Evolutionary conservation across 305 asterid genomes (phyloP).

Genomic region (Fraxinus floribunda): DNA sequence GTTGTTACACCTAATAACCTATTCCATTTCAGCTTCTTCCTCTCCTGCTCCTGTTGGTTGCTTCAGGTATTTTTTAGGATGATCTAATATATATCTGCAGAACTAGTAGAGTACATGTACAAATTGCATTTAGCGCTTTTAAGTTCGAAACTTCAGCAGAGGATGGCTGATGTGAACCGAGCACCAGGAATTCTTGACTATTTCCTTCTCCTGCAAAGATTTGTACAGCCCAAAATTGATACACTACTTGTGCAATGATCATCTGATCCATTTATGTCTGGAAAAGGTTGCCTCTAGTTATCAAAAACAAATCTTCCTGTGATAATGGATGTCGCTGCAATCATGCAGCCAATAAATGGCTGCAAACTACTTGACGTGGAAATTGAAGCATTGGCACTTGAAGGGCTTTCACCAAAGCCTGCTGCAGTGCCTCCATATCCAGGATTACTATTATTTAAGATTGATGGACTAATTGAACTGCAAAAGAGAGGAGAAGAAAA

Average conservation of each 20-base stretch:
- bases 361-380: slow-evolving; percentile 44
- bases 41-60: neutral
- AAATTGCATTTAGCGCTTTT: neutral
- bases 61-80: neutral
- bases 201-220: slow-evolving; percentile 30
- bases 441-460: slow-evolving; percentile 45
- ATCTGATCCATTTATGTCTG: slow-evolving; percentile 7
- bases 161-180: neutral
- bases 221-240: slow-evolving; percentile 42
- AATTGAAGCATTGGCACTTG: slow-evolving; percentile 30
- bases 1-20: neutral
- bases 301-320: slow-evolving; percentile 30
- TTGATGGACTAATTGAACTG: slow-evolving; percentile 44
- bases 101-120: slow-evolving; percentile 13
- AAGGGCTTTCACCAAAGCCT: slow-evolving; percentile 50
- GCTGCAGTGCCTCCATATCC: slow-evolving; percentile 44
- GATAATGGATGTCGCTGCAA: slow-evolving; percentile 33
- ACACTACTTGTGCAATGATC: slow-evolving; percentile 19
- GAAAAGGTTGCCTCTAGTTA: slow-evolving; percentile 17
- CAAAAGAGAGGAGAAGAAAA: neutral
- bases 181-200: slow-evolving; percentile 19
- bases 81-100: slow-evolving; percentile 8
- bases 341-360: slow-evolving; percentile 43
- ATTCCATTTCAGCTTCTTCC: neutral
- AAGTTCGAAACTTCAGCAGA: neutral